Evolutionary conservation across 108 stramenopile genomes (phyloP), one percentile per base, ranked within the genome.

Genomic region (Nitzschia putrida): DNA sequence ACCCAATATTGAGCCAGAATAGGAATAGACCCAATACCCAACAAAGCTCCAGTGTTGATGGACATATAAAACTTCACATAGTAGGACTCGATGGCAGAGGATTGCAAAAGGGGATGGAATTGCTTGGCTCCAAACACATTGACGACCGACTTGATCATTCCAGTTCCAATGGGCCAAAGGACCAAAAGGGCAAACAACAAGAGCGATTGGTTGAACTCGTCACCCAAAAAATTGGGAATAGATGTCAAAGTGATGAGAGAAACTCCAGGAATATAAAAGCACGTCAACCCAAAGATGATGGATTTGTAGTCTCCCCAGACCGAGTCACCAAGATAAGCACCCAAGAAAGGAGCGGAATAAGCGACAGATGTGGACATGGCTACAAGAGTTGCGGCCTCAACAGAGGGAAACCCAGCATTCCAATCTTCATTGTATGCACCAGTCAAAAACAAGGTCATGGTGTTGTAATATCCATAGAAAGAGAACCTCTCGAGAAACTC

Each of bases 51-150:
- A 34, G 84, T 73, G 64, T 91, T 91, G 68, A 91, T 91, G 45
- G 71, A 77, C 84, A 87, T 91, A 78, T 91, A 91, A 66, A 91
- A 91, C 21, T 85, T 83, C 23, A 91, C 88, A 63, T 91, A 91
- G 60, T 88, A 91, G 11, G 74, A 57, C 47, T 81, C 80, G 64
- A 91, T 84, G 66, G 80, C 52, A 9, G 79, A 69, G 10, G 80
- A 82, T 64, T 91, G 90, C 42, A 91, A 49, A 11, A 89, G 58
- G 0, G 90, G 90, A 76, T 91, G 90, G 65, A 79, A 89, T 53
- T 91, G 90, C 54, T 86, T 87, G 54, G 90, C 90, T 23, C 90
- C 90, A 72, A 91, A 86, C 8, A 91, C 72, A 72, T 88, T 91
- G 43, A 91, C 90, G 40, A 84, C 78, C 10, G 80, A 74, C 49